Evolutionary conservation across 2,329 filamentous ascomycete species (phyloP), one percentile per base, ranked within the genome.

Genomic region (Colletotrichum sp.): DNA sequence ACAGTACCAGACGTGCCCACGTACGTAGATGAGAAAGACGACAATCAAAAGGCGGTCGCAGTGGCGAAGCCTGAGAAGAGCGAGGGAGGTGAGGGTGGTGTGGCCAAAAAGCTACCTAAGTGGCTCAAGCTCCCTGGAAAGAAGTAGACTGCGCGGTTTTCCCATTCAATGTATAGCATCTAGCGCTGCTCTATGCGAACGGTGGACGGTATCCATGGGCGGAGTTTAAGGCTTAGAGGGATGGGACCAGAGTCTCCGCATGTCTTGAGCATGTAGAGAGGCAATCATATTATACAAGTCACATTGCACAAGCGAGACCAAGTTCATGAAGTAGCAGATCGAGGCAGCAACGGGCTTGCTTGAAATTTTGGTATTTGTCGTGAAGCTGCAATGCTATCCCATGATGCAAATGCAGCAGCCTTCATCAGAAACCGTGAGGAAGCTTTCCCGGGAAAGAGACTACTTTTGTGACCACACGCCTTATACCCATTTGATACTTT

Each of bases 81-180:
- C 21, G 82, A 84, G 66, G 80, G 83, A 68, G 81, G 83, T 67
- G 78, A 84, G 72, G 82, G 83, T 29, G 59, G 64, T 8, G 68
- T 79, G 18, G 78, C 78, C 13, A 89, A 87, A 82, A 87, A 87
- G 77, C 74, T 88, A 73, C 93, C 93, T 24, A 95, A 94, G 81
- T 95, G 94, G 90, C 83, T 96, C 54, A 94, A 93, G 82, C 83
- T 93, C 69, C 87, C 91, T 34, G 91, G 90, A 9, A 95, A 94
- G 88, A 95, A 95, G 85, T 94, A 76, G 68, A 66, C 6, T n/a
- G 11, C 12, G 43, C 12, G 6, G 43, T 7, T 78, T 78, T 73
- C 78, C 80, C 80, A 79, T 80, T 78, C 80, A 80, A 80, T 78
- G 76, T 77, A 62, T 66, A 69, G 68, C n/a, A 27, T n/a, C 47